phyloP scores from a whole-genome alignment of 2,329 filamentous ascomycete genomes.

The Talaromyces sp. region DNA sequence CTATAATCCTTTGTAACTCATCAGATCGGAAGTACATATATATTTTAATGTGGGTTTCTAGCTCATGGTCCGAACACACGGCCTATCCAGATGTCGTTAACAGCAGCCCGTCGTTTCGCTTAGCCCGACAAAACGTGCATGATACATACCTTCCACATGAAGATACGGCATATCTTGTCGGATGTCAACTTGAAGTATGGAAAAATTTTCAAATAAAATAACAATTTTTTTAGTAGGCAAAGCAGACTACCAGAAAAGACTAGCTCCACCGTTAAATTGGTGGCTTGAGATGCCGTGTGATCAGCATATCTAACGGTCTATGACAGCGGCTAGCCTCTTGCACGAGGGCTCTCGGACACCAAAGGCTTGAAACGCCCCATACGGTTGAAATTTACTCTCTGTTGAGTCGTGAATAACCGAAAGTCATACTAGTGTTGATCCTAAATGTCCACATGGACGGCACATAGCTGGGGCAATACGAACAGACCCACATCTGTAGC shows the following conservation, averaged over 20 bases:
- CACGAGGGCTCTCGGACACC: constrained; percentile 3
- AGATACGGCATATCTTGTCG: no score
- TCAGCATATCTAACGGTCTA: constrained; percentile 13
- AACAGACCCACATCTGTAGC: not conserved
- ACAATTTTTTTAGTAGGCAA: no score
- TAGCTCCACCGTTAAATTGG: constrained; percentile 11
- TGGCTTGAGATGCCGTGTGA: constrained; percentile 13
- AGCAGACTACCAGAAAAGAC: not conserved
- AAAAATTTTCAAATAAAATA: no score
- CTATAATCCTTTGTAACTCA: no score
- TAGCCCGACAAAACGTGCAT: no score
- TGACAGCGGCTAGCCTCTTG: not conserved
- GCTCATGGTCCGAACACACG: no score
- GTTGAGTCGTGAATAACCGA: not conserved
- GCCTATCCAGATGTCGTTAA: no score
- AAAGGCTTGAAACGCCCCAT: not conserved
- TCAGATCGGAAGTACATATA: no score
- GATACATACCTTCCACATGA: no score
- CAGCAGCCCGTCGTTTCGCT: not conserved
- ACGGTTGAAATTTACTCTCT: not conserved
- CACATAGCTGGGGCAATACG: constrained; percentile 6
- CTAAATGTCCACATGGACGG: not conserved
- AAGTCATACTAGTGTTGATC: not conserved
- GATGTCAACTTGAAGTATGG: no score
- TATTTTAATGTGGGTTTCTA: no score